A percentile compares a stretch with the other conserved stretches of the same genome.
Evolutionary conservation across 2,329 filamentous ascomycete genomes (phyloP).

Genomic region (Zalaria obscura): DNA sequence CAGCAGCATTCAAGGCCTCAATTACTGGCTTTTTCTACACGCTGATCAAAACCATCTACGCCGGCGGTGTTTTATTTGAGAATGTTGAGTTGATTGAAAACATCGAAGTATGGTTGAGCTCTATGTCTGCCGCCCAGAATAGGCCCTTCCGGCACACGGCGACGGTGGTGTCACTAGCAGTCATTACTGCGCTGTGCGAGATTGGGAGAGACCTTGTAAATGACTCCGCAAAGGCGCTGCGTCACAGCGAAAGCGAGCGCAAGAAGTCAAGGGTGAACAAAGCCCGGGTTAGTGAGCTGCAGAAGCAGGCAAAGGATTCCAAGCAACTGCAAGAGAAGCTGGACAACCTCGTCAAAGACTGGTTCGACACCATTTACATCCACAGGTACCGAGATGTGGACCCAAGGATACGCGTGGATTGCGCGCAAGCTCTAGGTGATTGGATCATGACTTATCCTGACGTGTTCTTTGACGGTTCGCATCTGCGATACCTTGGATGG

Average conservation of each 20-base stretch:
- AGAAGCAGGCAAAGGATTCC: constrained; percentile 57
- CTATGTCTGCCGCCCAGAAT: constrained; percentile 77
- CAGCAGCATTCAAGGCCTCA: constrained; percentile 61
- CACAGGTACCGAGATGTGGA: constrained; percentile 94
- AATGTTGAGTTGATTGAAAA: constrained; percentile 72
- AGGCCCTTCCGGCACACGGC: constrained; percentile 90
- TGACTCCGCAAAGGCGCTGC: constrained; percentile 59
- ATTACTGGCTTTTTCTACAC: constrained; percentile 67
- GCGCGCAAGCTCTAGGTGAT: constrained; percentile 68
- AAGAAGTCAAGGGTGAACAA: constrained; percentile 66
- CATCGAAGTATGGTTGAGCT: constrained; percentile 74
- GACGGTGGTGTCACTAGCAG: constrained; percentile 67
- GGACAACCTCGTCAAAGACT: constrained; percentile 62
- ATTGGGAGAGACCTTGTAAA: constrained; percentile 58
- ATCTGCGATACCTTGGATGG: constrained; percentile 91
- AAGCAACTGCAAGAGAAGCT: constrained; percentile 55
- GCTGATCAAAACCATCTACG: constrained; percentile 64
- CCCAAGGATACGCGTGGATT: constrained; percentile 74
- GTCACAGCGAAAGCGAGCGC: constrained; percentile 65
- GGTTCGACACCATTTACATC: constrained; percentile 85
- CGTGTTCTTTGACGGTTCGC: constrained; percentile 78
- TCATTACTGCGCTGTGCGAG: constrained; percentile 63
- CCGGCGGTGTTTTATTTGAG: constrained; percentile 67
- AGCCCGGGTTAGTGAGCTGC: constrained; percentile 57
- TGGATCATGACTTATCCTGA: constrained; percentile 83